Conservation (phyloP, 73 alveolate species). For the Vitrella brassicaformis region DNA sequence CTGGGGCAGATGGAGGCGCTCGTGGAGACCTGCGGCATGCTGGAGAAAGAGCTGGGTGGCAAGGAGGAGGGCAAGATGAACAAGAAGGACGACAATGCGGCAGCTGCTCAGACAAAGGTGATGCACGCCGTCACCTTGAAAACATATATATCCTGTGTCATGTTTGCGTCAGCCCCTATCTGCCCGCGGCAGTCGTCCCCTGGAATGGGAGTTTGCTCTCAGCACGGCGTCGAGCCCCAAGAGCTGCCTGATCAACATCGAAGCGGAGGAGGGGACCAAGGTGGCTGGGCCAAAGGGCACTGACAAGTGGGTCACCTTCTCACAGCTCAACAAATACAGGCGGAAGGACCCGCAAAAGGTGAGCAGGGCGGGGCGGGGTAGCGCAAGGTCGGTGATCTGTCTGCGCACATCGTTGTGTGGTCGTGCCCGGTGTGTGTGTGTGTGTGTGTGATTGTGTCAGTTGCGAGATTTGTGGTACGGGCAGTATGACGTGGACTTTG, state of each 20-base stretch:
- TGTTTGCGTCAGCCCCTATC: no score
- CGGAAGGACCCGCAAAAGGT: background rate
- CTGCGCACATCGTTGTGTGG: background rate
- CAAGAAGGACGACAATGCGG: no score
- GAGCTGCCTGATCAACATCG: background rate
- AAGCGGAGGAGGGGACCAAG: background rate
- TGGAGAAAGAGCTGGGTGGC: no score
- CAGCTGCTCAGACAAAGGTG: no score
- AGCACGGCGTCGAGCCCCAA: background rate
- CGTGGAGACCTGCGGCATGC: no score
- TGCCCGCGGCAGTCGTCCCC: no score
- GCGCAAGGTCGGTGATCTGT: background rate
- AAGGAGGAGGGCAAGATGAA: no score
- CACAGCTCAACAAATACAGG: background rate
- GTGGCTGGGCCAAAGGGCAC: background rate
- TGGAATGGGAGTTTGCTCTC: background rate
- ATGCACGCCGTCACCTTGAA: no score
- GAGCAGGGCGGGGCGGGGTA: background rate
- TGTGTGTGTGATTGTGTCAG: background rate
- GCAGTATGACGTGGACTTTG: background rate
- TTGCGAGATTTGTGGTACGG: background rate
- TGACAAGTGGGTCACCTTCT: background rate
- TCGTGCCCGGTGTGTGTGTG: background rate
- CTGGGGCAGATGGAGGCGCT: no score
- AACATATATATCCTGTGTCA: no score